These are phyloP conservation scores for Lanzia echinophila DNA, from an alignment of 2,329 filamentous ascomycete genomes.

Conservation along the genomic window DNA sequence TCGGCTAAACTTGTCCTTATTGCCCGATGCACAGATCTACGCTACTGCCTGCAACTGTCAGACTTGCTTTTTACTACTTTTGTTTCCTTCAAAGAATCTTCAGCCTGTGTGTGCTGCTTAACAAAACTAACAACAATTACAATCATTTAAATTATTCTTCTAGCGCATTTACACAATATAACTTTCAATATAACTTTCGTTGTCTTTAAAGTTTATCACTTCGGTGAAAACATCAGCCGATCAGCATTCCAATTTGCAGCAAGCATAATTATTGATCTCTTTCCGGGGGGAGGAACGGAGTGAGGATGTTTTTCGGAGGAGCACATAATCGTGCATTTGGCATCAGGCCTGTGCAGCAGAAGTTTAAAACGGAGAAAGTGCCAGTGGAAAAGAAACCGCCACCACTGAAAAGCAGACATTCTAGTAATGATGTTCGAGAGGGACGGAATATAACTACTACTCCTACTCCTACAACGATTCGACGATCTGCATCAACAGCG, in stretches of 20 bases:
- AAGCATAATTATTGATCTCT: background rate
- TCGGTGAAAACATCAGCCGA: too few species aligned
- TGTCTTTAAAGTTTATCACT: background rate
- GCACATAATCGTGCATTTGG: background rate
- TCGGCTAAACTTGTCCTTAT: too few species aligned
- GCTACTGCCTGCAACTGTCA: background rate
- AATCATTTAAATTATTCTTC: background rate
- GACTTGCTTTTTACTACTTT: too few species aligned
- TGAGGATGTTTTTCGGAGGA: background rate
- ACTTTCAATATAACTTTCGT: background rate
- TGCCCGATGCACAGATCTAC: background rate
- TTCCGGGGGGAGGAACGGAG: background rate
- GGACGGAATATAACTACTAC: background rate
- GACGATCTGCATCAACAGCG: background rate
- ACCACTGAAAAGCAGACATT: background rate
- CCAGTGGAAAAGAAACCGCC: background rate
- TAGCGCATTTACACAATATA: background rate
- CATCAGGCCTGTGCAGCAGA: background rate
- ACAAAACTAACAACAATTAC: too few species aligned
- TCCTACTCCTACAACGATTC: background rate
- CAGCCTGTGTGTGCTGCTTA: background rate
- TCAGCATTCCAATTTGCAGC: too few species aligned
- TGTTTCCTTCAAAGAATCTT: too few species aligned
- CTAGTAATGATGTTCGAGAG: background rate
- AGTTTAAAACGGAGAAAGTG: background rate